Percentiles rank a stretch among this genome's conserved stretches.
Conservation (phyloP, 1,284 basidiomycete species). For the Cryptococcus wingfieldii region DNA sequence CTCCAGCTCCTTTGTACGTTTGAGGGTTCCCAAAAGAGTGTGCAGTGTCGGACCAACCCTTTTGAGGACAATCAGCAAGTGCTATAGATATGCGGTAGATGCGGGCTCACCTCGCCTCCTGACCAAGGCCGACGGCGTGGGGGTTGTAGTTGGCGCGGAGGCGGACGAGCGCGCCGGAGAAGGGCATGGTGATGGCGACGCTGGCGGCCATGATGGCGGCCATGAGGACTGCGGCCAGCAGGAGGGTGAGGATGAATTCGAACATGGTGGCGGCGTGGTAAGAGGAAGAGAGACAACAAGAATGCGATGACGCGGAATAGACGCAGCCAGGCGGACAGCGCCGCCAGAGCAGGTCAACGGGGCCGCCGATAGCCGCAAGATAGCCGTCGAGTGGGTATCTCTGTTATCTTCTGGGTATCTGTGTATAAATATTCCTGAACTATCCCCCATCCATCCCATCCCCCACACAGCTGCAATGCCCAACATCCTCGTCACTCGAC, state of each 20-base stretch:
- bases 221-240: constrained; percentile 43
- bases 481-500: constrained; percentile 20
- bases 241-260: constrained; percentile 40
- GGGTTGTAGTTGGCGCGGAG: constrained; percentile 52
- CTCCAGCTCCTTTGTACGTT: constrained; percentile 71
- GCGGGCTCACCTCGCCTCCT: constrained; percentile 34
- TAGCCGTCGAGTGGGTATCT: background rate
- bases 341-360: too few species aligned
- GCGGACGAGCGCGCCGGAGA: constrained; percentile 46
- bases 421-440: background rate
- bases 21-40: constrained; percentile 57
- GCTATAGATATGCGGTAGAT: too few species aligned
- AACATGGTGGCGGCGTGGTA: constrained; percentile 20
- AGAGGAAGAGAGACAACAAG: background rate
- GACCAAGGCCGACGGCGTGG: constrained; percentile 69
- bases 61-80: background rate
- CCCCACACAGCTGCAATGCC: background rate
- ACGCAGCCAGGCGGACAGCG: background rate
- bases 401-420: background rate
- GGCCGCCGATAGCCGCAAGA: background rate
- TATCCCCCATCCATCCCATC: background rate
- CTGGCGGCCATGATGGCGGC: constrained; percentile 37
- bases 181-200: constrained; percentile 45
- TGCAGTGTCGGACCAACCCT: constrained; percentile 50
- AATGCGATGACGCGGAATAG: background rate